These are phyloP conservation scores for Aphanomyces invadans DNA, from an alignment of 352 stramenopile species.

Conservation along the genomic window DNA sequence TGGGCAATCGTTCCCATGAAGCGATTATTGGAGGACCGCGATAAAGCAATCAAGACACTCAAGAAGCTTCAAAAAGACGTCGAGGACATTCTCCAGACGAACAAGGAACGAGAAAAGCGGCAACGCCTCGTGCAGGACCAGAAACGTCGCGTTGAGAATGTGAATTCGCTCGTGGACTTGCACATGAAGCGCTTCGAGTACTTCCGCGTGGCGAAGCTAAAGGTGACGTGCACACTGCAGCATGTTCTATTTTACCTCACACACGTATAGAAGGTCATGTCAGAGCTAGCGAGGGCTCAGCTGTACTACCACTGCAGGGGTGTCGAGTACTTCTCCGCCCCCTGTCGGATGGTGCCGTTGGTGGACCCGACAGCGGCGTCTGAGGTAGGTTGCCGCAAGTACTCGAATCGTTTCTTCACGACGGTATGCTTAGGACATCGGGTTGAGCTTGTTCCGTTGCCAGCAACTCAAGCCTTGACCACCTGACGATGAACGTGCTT, in stretches of 20 bases:
- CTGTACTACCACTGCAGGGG: slow-evolving; percentile 72
- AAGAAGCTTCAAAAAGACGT: slow-evolving; percentile 70
- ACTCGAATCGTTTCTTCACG: too few relatives aligned
- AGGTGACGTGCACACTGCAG: too few relatives aligned
- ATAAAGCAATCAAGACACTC: slow-evolving; percentile 75
- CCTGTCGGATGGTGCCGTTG: slow-evolving; percentile 30
- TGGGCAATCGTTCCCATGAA: slow-evolving; percentile 78
- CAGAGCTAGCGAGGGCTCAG: slow-evolving; percentile 60
- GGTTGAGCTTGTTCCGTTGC: neutral
- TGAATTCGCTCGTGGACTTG: slow-evolving; percentile 59
- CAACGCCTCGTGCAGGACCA: slow-evolving; percentile 75
- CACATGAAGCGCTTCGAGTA: slow-evolving; percentile 69
- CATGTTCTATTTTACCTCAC: too few relatives aligned
- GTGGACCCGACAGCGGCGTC: slow-evolving; percentile 8
- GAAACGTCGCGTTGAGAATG: slow-evolving; percentile 74
- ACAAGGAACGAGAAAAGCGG: slow-evolving; percentile 74
- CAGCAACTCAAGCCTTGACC: neutral
- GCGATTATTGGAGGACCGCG: slow-evolving; percentile 69
- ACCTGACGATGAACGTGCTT: too few relatives aligned
- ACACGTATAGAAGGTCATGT: slow-evolving; percentile 75
- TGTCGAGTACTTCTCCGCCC: slow-evolving; percentile 52
- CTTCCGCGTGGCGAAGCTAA: slow-evolving; percentile 68
- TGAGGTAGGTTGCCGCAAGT: too few relatives aligned
- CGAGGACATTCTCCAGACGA: slow-evolving; percentile 46
- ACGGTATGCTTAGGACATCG: neutral